Percentiles rank a stretch among this genome's conserved stretches.
Evolutionary conservation across 2,329 filamentous ascomycete species (phyloP).

Genomic region (Calonectria multiphialidica): DNA sequence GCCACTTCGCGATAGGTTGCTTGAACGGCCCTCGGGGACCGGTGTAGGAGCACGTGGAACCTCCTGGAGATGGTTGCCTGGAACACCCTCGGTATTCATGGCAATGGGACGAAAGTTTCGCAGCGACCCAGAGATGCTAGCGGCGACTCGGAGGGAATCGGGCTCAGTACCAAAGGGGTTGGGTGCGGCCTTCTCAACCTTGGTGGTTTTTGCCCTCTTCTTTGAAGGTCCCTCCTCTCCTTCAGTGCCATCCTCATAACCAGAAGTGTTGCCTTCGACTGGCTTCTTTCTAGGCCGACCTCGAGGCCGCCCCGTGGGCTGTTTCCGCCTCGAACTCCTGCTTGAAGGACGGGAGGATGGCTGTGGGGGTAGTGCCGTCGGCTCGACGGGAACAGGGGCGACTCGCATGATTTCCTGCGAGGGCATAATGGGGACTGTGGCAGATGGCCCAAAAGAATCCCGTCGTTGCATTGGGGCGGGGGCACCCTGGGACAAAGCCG

Average conservation of each 20-base stretch:
- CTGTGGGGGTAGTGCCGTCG: slow-evolving; percentile 35
- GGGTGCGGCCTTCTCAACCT: slow-evolving; percentile 78
- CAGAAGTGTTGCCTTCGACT: slow-evolving; percentile 76
- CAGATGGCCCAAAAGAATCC: slow-evolving; percentile 44
- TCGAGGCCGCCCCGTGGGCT: slow-evolving; percentile 66
- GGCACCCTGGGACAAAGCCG: slow-evolving; percentile 50
- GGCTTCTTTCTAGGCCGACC: slow-evolving; percentile 68
- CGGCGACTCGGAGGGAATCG: slow-evolving; percentile 89
- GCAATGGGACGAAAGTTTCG: slow-evolving; percentile 84
- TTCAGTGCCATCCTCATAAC: slow-evolving; percentile 76
- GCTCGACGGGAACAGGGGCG: slow-evolving; percentile 49
- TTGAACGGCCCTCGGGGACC: slow-evolving; percentile 65
- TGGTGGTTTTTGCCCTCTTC: slow-evolving; percentile 84
- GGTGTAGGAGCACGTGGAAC: slow-evolving; percentile 83
- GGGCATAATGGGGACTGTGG: slow-evolving; percentile 35
- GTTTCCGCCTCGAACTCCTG: slow-evolving; percentile 63
- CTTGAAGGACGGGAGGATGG: slow-evolving; percentile 69
- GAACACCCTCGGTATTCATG: slow-evolving; percentile 57
- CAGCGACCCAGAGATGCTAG: slow-evolving; percentile 89
- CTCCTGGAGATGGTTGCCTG: slow-evolving; percentile 72
- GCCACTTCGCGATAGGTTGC: slow-evolving; percentile 44
- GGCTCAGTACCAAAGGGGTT: slow-evolving; percentile 78
- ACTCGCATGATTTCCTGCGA: slow-evolving; percentile 49
- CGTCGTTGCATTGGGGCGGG: slow-evolving; percentile 36
- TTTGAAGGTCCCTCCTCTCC: slow-evolving; percentile 66